Conservation (phyloP, 2,329 filamentous ascomycete genomes). For the Ophiostoma triangulosporum region DNA sequence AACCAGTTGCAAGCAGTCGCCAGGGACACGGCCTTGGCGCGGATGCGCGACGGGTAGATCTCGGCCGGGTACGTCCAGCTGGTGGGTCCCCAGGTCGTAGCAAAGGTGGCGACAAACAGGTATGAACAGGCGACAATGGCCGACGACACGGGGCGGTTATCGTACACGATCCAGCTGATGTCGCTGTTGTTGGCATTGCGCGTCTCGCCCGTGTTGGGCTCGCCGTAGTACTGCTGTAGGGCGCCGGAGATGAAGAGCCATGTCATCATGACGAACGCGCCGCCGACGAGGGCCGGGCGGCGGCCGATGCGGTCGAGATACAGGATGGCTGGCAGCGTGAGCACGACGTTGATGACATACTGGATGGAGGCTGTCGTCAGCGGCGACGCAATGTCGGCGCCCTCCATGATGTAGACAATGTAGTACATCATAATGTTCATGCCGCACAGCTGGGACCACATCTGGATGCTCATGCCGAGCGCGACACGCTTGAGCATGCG, state of each 20-base stretch:
- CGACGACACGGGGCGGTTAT: constrained; percentile 39
- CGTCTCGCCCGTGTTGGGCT: constrained; percentile 28
- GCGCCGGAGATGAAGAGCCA: constrained; percentile 49
- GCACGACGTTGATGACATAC: constrained; percentile 48
- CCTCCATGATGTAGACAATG: constrained; percentile 47
- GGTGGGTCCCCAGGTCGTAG: constrained; percentile 38
- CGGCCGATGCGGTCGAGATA: constrained; percentile 47
- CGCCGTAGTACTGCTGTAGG: constrained; percentile 46
- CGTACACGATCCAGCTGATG: constrained; percentile 43
- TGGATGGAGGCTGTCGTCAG: constrained; percentile 48
- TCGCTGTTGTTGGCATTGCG: constrained; percentile 27
- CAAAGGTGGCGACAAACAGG: constrained; percentile 58
- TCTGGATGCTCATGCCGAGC: constrained; percentile 44
- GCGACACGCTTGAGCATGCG: constrained; percentile 42
- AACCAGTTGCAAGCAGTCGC: constrained; percentile 28
- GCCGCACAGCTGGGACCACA: constrained; percentile 46
- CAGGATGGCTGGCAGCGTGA: constrained; percentile 46
- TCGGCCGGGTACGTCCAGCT: constrained; percentile 37
- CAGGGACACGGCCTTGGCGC: constrained; percentile 31
- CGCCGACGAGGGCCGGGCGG: constrained; percentile 40
- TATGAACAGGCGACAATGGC: constrained; percentile 59
- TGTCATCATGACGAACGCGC: constrained; percentile 43
- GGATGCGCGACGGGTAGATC: constrained; percentile 28
- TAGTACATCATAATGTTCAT: constrained; percentile 49
- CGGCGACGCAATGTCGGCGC: constrained; percentile 40